Evolutionary conservation across 139 green algal species (phyloP).

Genomic region (Axilococcus clingmanii): DNA sequence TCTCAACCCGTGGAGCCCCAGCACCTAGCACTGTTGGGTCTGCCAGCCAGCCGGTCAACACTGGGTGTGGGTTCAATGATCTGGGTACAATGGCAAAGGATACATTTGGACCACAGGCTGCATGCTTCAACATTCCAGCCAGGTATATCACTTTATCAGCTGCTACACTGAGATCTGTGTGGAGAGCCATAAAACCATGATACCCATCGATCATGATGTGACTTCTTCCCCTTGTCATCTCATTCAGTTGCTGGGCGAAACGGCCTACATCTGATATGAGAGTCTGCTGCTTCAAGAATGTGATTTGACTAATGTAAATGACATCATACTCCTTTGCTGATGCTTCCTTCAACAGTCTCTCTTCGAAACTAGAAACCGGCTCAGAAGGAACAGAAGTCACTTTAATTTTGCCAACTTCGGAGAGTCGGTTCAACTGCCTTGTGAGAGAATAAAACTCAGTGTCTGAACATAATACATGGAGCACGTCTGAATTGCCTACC

Average conservation of each 20-base stretch:
- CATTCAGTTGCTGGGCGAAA: slow-evolving; percentile 1
- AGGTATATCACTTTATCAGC: background rate
- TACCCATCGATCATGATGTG: slow-evolving; percentile 14
- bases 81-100: slow-evolving; percentile 11
- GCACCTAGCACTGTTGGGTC: slow-evolving; percentile 7
- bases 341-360: slow-evolving; percentile 5
- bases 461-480: slow-evolving; percentile 5
- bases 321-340: background rate
- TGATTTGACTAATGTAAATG: slow-evolving; percentile 14
- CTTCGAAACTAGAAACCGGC: slow-evolving; percentile 6
- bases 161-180: slow-evolving; percentile 5
- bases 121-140: slow-evolving; percentile 18
- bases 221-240: background rate
- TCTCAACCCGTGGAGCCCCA: background rate
- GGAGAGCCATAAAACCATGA: slow-evolving; percentile 14
- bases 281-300: slow-evolving; percentile 9
- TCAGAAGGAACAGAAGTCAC: slow-evolving; percentile 14
- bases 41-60: slow-evolving; percentile 19
- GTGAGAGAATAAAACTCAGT: slow-evolving; percentile 15
- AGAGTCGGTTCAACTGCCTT: slow-evolving; percentile 15
- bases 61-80: background rate
- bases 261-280: slow-evolving; percentile 8
- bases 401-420: background rate
- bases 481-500: background rate
- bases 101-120: slow-evolving; percentile 17